Evolutionary conservation across 2,329 filamentous ascomycete species (phyloP), one percentile per base, ranked within the genome.

Genomic region (Aspergillus versicolor): DNA sequence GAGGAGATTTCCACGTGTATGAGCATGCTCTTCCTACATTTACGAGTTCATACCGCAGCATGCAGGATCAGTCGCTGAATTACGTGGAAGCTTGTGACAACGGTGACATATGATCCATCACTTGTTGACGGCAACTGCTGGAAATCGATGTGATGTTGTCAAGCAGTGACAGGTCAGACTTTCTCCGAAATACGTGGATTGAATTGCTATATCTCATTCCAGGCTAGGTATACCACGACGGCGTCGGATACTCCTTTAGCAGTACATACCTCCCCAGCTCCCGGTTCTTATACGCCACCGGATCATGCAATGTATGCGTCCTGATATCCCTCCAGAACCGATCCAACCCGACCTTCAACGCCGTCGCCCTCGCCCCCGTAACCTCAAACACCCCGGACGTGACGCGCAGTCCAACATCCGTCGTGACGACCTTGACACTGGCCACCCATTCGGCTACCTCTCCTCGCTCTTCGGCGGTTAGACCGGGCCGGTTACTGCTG

Each of bases 271-370:
- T 72, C 0, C 85, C 85, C 51, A 88, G 63, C 70, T 88, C 85
- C 3, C 82, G 71, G 56, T 87, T 85, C 77, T 88, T 88, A 64
- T 88, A 88, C 22, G 85, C 82, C 27, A 88, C 84, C 0, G 85
- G 86, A 68, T 88, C 86, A 71, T 88, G 86, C 63, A 89, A 68
- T 0, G 81, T 83, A 70, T 89, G 86, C 4, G 85, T 88, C 5
- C 86, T 71, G n/a, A 88, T 74, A 65, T 89, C 85, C 45, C 86
- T 77, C 84, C 84, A 88, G 70, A 85, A 88, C 1, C 85, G 75
- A 73, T 88, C 86, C 57, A 89, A 70, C 0, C 84, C 84, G 1
- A 85, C 80, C 62, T 81, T 86, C 53, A 74, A 74, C 0, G 80
- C 79, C 0, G 85, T 88, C 0, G 84, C 78, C 58, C 82, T 80